Evolutionary conservation across 2,329 filamentous ascomycete species (phyloP).

Genomic region (Fusarium temperatum): DNA sequence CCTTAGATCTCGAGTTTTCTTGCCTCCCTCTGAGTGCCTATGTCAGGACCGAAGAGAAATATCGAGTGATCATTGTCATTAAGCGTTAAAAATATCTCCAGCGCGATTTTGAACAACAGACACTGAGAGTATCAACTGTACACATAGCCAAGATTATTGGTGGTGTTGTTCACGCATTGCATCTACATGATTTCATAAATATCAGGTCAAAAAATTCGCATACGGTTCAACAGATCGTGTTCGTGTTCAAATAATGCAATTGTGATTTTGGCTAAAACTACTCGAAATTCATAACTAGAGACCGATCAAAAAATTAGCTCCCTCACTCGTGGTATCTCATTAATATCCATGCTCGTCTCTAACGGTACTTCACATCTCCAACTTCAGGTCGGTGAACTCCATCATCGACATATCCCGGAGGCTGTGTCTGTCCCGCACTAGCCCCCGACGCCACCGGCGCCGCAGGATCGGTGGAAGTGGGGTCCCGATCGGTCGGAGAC

Average conservation of each 20-base stretch:
- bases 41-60: fast-evolving
- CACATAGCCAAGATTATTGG: background rate
- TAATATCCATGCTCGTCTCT: background rate
- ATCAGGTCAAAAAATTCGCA: too few relatives aligned
- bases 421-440: constrained; percentile 18
- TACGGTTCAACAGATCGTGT: fast-evolving
- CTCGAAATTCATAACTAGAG: background rate
- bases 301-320: background rate
- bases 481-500: background rate
- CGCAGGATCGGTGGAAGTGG: constrained; percentile 12
- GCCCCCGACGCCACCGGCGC: constrained; percentile 13
- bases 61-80: fast-evolving
- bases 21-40: background rate
- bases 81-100: fast-evolving
- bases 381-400: constrained; percentile 35
- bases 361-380: constrained; percentile 42
- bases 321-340: constrained; percentile 30
- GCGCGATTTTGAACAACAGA: background rate
- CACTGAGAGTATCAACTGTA: background rate
- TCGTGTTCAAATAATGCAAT: background rate
- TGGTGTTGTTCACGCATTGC: fast-evolving
- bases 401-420: constrained; percentile 39
- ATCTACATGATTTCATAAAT: background rate
- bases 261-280: background rate
- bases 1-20: background rate